Base-by-base conservation (phyloP, 768 basidiomycete species). In the Sarcodon aspratus region DNA sequence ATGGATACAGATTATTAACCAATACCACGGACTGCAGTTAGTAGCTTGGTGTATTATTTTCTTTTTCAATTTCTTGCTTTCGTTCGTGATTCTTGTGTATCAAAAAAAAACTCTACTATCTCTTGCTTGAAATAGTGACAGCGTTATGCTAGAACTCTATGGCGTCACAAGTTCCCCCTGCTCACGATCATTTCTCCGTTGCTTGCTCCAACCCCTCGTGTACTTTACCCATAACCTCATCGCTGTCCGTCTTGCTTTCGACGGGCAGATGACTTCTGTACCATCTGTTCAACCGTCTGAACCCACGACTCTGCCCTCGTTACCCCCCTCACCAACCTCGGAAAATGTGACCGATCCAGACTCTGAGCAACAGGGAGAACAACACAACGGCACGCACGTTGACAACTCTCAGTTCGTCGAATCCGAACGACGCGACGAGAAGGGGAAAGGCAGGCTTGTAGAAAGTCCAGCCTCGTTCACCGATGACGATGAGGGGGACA, bases 281-380 rank as follows among this genome's bases (percentile, higher is more conserved):
- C 55, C 55, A 34, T 59, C 60, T 27, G 50, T 57, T 44, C 48
- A 50, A 48, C 52, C 53, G 11, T 42, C 48, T 7, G 52, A 46
- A 17, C 48, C 44, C 33, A 31, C 55, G 42, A 54, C 58, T 47
- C 51, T 60, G 18, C 60, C 67, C 31, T 69, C 69, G 17, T 60
- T 66, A 36, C 65, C 70, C 35, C 62, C 68, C 9, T 66, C 70
- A 27, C 69, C 65, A 11, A 57, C 67, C 5, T 76, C 75, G 50
- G 71, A 74, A 49, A 75, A 79, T 53, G 67, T 76, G 52, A 59
- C 60, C 45, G 21, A 27, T 27, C 21, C 21, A 27, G 21, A 27
- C 21, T 27, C 21, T 27, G 21, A 27, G 21, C 21, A 27, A 27
- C 21, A 27, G 21, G 21, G 21, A 27, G 5, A 27, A 27, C 62